phyloP scores from a whole-genome alignment of 768 basidiomycete species.

The Naganishia randhawae region DNA sequence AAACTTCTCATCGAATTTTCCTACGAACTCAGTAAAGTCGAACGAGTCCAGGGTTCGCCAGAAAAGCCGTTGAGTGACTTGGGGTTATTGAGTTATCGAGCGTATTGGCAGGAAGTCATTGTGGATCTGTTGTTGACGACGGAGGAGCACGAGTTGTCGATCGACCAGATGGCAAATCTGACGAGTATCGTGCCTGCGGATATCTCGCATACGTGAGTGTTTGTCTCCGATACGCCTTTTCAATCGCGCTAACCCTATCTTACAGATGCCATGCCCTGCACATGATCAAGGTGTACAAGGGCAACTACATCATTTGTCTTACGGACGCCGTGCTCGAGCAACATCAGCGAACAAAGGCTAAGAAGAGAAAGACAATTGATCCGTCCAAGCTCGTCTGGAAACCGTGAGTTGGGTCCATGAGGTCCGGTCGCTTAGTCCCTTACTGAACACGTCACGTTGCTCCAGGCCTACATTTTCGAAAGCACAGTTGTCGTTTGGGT shows the following conservation, averaged over 20 bases:
- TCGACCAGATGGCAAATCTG: constrained; percentile 95
- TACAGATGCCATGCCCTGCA: constrained; percentile 85
- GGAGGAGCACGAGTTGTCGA: constrained; percentile 70
- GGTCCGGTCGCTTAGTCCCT: neutral
- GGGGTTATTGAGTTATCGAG: constrained; percentile 84
- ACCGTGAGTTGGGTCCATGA: constrained; percentile 75
- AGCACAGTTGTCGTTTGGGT: constrained; percentile 41
- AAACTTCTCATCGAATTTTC: constrained; percentile 96
- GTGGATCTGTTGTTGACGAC: constrained; percentile 74
- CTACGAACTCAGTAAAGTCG: constrained; percentile 94
- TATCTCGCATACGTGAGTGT: constrained; percentile 93
- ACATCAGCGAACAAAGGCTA: constrained; percentile 76
- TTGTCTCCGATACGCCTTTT: neutral
- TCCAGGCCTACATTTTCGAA: constrained; percentile 39
- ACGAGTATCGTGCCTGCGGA: constrained; percentile 93
- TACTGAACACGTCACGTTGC: constrained; percentile 1
- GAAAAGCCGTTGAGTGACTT: constrained; percentile 96
- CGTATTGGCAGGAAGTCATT: constrained; percentile 96
- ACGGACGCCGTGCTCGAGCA: constrained; percentile 87
- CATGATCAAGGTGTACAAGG: constrained; percentile 93
- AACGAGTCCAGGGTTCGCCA: constrained; percentile 90
- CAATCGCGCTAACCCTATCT: constrained; percentile 1
- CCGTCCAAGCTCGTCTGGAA: constrained; percentile 84
- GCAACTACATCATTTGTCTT: constrained; percentile 85
- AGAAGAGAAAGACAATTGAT: constrained; percentile 72